phyloP scores from a whole-genome alignment of 2,329 filamentous ascomycete genomes.

The Alternaria atra region DNA sequence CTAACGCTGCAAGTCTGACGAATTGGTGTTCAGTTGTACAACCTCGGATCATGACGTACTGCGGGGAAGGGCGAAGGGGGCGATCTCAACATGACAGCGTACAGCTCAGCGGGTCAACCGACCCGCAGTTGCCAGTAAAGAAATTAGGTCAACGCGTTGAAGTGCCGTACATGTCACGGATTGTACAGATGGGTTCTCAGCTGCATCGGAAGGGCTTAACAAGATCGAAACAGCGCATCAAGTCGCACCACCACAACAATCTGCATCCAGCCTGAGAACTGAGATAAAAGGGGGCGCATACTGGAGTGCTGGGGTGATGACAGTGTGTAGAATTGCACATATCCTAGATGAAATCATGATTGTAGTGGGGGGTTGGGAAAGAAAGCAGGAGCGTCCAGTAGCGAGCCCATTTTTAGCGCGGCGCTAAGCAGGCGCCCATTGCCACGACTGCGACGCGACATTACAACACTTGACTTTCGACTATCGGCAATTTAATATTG shows the following conservation, averaged over 20 bases:
- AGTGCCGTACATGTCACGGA: neutral
- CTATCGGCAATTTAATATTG: neutral
- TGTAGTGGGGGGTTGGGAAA: neutral
- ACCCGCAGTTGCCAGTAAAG: neutral
- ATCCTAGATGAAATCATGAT: too few relatives aligned
- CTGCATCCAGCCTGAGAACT: too few relatives aligned
- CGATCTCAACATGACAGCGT: neutral
- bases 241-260: neutral
- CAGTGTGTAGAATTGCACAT: neutral
- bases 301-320: neutral
- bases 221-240: neutral
- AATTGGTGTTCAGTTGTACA: neutral
- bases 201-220: neutral
- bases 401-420: neutral
- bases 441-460: neutral
- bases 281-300: neutral
- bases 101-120: neutral
- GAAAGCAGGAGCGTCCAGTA: neutral
- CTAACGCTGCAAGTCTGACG: neutral
- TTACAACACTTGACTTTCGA: neutral
- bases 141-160: too few relatives aligned
- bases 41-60: conserved; percentile 31
- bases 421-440: neutral
- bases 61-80: conserved; percentile 18
- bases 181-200: neutral